These are phyloP conservation scores for Blepharisma undulans DNA, from an alignment of 169 alveolate species.

Conservation along the genomic window DNA sequence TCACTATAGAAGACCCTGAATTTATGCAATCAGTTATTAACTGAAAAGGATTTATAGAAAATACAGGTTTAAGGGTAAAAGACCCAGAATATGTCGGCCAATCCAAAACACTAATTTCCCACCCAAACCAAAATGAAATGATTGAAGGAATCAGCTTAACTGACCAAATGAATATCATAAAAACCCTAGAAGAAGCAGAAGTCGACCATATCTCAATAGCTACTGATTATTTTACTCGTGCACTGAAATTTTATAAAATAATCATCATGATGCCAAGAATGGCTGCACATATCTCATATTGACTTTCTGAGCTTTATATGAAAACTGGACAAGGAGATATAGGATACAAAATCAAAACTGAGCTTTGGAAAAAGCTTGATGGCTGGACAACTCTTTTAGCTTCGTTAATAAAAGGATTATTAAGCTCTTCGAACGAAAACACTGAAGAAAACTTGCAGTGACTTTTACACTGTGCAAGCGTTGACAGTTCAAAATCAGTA, in stretches of 20 bases:
- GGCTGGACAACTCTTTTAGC: neutral
- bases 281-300: neutral
- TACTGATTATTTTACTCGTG: neutral
- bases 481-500: neutral
- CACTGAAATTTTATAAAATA: conserved; percentile 2
- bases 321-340: neutral
- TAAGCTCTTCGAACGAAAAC: neutral
- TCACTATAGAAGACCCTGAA: conserved; percentile 22
- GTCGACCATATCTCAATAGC: neutral
- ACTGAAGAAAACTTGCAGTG: neutral
- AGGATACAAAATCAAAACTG: neutral
- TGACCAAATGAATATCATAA: conserved; percentile 16
- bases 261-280: neutral
- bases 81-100: conserved; percentile 27
- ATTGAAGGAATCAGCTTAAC: conserved; percentile 27
- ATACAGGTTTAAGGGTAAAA: neutral
- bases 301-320: neutral
- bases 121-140: conserved; percentile 15
- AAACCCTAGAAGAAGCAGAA: conserved; percentile 33
- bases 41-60: conserved; percentile 29
- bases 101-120: conserved; percentile 5
- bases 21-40: neutral
- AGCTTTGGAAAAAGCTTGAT: neutral
- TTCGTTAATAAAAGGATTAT: neutral
- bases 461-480: neutral